phyloP scores from a whole-genome alignment of 352 stramenopile species.

The Phytophthora fragariaefolia region DNA sequence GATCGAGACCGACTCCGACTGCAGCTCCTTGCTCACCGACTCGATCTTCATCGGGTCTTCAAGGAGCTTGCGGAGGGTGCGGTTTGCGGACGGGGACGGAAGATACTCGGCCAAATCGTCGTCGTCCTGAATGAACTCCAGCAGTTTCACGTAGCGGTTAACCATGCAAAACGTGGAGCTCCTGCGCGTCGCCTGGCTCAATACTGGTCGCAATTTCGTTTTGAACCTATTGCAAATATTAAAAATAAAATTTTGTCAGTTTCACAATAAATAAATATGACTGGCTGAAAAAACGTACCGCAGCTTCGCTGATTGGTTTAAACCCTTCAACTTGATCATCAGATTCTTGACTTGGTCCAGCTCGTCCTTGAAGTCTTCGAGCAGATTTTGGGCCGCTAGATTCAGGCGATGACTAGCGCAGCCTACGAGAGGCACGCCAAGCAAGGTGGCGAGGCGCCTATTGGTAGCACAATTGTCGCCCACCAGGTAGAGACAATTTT shows the following conservation, averaged over 20 bases:
- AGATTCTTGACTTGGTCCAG: not conserved
- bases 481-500: not conserved
- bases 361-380: not conserved
- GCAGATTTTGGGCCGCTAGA: not conserved
- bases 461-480: not conserved
- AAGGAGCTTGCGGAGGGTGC: not conserved
- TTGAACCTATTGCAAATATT: not conserved
- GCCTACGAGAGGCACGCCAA: not conserved
- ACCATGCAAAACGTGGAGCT: not conserved
- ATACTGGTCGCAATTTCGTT: not conserved
- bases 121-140: not conserved
- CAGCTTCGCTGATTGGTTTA: slow-evolving; percentile 3
- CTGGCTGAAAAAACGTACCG: not conserved
- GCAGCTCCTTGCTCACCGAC: not conserved
- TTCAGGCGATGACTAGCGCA: not conserved
- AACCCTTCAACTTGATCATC: slow-evolving; percentile 3
- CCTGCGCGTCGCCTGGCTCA: not conserved
- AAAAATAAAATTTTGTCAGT: too few relatives aligned
- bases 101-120: not conserved
- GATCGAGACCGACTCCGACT: not conserved
- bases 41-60: not conserved
- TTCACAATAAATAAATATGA: too few relatives aligned
- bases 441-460: not conserved
- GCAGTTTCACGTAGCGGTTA: not conserved
- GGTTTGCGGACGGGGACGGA: not conserved